These are phyloP conservation scores for Trichomonas vaginalis DNA, from an alignment of 208 protist genomes.

Conservation along the genomic window DNA sequence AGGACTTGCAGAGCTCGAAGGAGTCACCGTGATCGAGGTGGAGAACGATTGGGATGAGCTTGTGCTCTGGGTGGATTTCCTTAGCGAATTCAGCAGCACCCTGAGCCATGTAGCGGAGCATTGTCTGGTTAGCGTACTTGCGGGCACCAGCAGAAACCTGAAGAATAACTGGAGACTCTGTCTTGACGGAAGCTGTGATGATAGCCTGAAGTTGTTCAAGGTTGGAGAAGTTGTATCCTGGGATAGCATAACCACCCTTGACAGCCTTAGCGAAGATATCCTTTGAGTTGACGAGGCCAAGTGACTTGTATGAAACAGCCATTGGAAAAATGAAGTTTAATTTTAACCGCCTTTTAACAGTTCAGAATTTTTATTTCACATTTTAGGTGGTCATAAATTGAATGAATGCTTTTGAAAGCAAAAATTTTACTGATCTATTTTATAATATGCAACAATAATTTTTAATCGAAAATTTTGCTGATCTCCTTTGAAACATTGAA, in stretches of 20 bases:
- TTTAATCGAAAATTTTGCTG: too few relatives aligned
- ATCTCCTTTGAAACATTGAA: too few relatives aligned
- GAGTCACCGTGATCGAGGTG: conserved; percentile 40
- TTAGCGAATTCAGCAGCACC: conserved; percentile 31
- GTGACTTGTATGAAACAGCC: neutral
- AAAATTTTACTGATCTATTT: too few relatives aligned
- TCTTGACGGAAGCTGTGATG: conserved; percentile 25
- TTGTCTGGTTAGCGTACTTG: conserved; percentile 35
- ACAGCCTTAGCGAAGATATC: conserved; percentile 29
- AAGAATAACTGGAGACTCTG: conserved; percentile 41
- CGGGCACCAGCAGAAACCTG: conserved; percentile 39
- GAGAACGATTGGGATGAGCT: conserved; percentile 29
- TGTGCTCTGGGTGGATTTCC: conserved; percentile 23
- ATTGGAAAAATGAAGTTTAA: neutral
- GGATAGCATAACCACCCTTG: conserved; percentile 36
- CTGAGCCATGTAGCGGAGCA: conserved; percentile 33
- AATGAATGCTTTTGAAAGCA: too few relatives aligned
- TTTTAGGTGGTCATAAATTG: too few relatives aligned
- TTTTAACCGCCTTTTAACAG: too few relatives aligned
- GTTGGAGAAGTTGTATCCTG: conserved; percentile 42
- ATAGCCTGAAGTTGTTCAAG: conserved; percentile 42
- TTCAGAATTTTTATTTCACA: too few relatives aligned
- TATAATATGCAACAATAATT: too few relatives aligned
- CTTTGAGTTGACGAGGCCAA: neutral
- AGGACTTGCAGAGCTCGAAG: conserved; percentile 22